Percentiles rank a stretch among this genome's conserved stretches.
phyloP scores from a whole-genome alignment of 1,284 basidiomycete species.

The Vanrija pseudolonga region DNA sequence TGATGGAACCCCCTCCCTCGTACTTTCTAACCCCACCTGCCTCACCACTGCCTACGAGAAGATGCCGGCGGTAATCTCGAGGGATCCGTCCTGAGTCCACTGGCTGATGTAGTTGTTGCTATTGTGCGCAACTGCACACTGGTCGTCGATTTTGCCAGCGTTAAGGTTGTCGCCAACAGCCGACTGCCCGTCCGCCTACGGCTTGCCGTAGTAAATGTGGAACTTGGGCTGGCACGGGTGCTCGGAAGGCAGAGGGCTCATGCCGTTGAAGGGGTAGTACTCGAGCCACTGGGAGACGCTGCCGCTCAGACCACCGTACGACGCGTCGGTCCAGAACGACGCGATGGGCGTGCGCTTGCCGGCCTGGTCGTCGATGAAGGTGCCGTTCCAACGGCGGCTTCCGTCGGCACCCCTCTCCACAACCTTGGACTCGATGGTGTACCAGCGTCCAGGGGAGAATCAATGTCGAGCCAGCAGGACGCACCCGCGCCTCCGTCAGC shows the following conservation, averaged over 20 bases:
- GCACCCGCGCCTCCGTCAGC: conserved; percentile 3
- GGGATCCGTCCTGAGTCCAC: background rate
- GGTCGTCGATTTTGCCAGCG: background rate
- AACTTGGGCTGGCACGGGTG: conserved; percentile 3
- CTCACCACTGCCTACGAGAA: background rate
- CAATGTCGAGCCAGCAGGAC: conserved; percentile 1
- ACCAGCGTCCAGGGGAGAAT: conserved; percentile 5
- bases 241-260: background rate
- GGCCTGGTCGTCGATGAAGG: background rate
- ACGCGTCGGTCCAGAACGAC: conserved; percentile 3
- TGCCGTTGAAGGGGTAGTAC: conserved; percentile 3
- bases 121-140: background rate
- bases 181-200: background rate
- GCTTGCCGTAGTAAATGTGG: background rate
- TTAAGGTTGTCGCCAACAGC: too few relatives aligned
- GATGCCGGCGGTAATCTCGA: background rate
- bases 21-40: too few relatives aligned
- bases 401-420: background rate
- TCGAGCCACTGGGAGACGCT: conserved; percentile 6
- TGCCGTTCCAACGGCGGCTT: conserved; percentile 8
- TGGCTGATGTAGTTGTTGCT: background rate
- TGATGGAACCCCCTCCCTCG: too few relatives aligned
- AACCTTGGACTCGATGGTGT: conserved; percentile 2
- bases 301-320: background rate
- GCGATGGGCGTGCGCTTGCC: conserved; percentile 3